phyloP scores from a whole-genome alignment of 768 basidiomycete species.

The Galerina marginata region DNA sequence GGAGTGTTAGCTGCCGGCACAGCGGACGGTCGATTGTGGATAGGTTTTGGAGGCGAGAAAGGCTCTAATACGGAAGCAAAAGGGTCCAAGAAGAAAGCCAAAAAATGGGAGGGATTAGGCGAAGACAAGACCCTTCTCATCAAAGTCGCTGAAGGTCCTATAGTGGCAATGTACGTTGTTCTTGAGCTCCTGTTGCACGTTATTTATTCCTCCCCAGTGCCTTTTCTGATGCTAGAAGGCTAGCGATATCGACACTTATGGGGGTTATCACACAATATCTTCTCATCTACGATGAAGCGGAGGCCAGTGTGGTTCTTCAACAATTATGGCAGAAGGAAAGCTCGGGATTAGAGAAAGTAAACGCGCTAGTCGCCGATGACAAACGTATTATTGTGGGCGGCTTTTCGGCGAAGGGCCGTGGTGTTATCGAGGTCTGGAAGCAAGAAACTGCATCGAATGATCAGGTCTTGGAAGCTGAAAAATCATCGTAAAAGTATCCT shows the following conservation, averaged over 20 bases:
- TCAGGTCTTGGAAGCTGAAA: background rate
- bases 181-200: background rate
- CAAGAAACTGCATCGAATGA: constrained; percentile 19
- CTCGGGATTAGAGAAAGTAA: constrained; percentile 62
- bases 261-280: constrained; percentile 60
- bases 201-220: constrained; percentile 39
- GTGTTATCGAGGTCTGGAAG: constrained; percentile 69
- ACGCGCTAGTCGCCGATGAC: constrained; percentile 57
- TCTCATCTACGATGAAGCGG: constrained; percentile 43
- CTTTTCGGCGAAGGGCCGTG: constrained; percentile 58
- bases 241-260: constrained; percentile 65
- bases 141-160: constrained; percentile 73
- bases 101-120: constrained; percentile 77
- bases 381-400: constrained; percentile 66
- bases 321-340: constrained; percentile 54
- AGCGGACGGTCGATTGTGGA: constrained; percentile 75
- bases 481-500: background rate
- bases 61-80: constrained; percentile 33
- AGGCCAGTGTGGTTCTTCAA: constrained; percentile 45
- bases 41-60: constrained; percentile 75
- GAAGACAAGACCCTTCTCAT: constrained; percentile 46
- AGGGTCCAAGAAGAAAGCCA: constrained; percentile 63
- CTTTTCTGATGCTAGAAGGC: constrained; percentile 50
- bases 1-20: constrained; percentile 74
- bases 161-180: constrained; percentile 66